Percentiles rank a stretch among this genome's conserved stretches.
These are phyloP conservation scores for Grosmannia serpens DNA, from an alignment of 2,329 filamentous ascomycete genomes.

Conservation along the genomic window DNA sequence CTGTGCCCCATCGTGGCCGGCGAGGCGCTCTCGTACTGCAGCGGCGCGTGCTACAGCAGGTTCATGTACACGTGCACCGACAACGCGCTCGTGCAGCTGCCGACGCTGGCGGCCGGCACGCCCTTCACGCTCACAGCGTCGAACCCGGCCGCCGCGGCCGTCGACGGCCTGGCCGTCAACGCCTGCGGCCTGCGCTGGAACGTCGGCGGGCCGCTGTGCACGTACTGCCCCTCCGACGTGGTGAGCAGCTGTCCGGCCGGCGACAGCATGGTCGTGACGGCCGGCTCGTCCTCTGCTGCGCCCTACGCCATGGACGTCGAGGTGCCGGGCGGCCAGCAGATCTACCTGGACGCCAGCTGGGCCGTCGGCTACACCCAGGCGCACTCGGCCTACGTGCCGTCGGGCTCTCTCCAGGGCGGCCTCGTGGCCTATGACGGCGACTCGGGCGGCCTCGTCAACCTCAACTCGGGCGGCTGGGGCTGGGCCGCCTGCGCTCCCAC, in stretches of 20 bases:
- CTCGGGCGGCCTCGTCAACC: constrained; percentile 21
- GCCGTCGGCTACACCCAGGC: constrained; percentile 22
- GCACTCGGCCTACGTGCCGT: constrained; percentile 20
- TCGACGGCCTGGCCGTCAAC: constrained; percentile 19
- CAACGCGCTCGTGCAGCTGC: constrained; percentile 15
- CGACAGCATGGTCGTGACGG: constrained; percentile 15
- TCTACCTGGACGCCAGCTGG: constrained; percentile 19
- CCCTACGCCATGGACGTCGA: constrained; percentile 17
- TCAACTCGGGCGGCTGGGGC: constrained; percentile 19
- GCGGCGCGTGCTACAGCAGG: constrained; percentile 23
- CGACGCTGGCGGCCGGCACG: constrained; percentile 10
- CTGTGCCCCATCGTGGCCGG: constrained; percentile 23
- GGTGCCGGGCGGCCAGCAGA: constrained; percentile 22
- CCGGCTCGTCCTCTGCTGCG: not conserved
- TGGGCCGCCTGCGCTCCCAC: constrained; percentile 19
- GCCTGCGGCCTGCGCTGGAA: constrained; percentile 16
- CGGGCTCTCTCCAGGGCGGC: constrained; percentile 15
- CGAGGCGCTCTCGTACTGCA: constrained; percentile 22
- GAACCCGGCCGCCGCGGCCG: constrained; percentile 16
- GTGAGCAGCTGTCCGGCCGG: constrained; percentile 18
- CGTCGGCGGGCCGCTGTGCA: constrained; percentile 17
- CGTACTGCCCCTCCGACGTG: constrained; percentile 18
- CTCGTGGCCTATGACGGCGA: constrained; percentile 18
- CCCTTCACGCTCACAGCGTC: constrained; percentile 19
- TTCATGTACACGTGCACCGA: constrained; percentile 22